Evolutionary conservation across 2,329 filamentous ascomycete genomes (phyloP), one percentile per base, ranked within the genome.

Genomic region (Cladophialophora yegresii): DNA sequence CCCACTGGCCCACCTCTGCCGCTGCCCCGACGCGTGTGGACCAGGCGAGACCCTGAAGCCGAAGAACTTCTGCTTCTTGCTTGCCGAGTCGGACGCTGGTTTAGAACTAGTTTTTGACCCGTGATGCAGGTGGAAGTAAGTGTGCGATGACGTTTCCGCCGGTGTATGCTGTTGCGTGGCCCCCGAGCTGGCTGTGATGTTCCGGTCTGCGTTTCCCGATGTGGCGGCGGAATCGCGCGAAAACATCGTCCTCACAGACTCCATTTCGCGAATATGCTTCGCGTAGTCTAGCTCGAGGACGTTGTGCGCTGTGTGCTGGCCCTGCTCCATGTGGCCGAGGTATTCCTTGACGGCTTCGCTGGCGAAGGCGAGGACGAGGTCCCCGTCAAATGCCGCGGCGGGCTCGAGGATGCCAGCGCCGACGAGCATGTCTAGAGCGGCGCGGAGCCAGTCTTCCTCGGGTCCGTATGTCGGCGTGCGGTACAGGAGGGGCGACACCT

Each of bases 391-490:
- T 36, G 33, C 55, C 20, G 40, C 16, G 5, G 58, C 53, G 7
- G 58, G 51, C 47, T 64, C 64, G 20, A 68, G 58, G 33, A 67
- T 61, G 20, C 57, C 43, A 3, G 58, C 22, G 13, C 33, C 45
- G 30, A 61, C 45, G 22, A 64, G 54, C 55, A 58, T 61, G 30
- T 62, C 58, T 7, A 68, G 55, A 7, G 64, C 61, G n/a, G 63
- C 61, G 20, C 64, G 66, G 5, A 68, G 64, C 66, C 66, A 68
- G 56, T 68, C 66, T 33, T 66, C 64, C 23, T 62, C 63, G 2
- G 64, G 59, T 6, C 66, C 66, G 47, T 68, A 68, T 6, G 66
- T 68, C 22, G 66, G 66, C 22, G 66, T 68, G 22, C 26, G 49
- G 58, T 62, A 66, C 23, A 66, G 58, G 8, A 58, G 30, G 3